Evolutionary conservation across 306 rosid genomes (phyloP), one percentile per base, ranked within the genome.

Genomic region (Cercis canadensis): DNA sequence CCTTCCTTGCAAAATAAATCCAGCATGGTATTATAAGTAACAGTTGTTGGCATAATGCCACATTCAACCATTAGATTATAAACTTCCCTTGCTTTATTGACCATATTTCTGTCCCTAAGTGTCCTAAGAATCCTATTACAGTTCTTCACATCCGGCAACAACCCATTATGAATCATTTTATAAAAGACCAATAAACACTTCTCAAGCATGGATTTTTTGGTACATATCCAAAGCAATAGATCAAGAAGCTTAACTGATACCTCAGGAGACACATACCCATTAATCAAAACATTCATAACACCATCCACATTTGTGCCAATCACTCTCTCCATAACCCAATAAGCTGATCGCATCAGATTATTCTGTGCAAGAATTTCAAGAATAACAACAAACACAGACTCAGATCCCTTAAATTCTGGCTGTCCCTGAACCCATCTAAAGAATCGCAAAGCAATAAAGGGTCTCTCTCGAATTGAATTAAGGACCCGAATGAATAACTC

Each of bases 81-180:
- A 72, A 92, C 81, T 24, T 80, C 87, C 47, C 75, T 82, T 49
- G 84, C 86, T 57, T 65, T 75, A 47, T 18, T 54, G 47, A 40
- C 51, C 47, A 82, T 72, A 17, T 70, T 32, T 64, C 55, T 79
- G 72, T 89, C 86, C 72, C 87, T 82, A 68, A 92, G 75, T 74
- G 80, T 50, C 75, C 74, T 92, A 40, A 92, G 86, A 75, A 89
- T 68, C 83, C 96, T 89, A 82, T 92, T 92, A 69, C 93, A 92
- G 72, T 84, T 85, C 76, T 33, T 81, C 70, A 87, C 88, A 69
- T 85, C 92, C 0, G 97, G 97, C 63, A 87, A 70, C 57, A 92
- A 45, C 7, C 88, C 90, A 32, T 68, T 85, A 43, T 54, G 32
- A 69, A 85, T 50, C 97, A 92, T 92, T 67, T 79, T 81, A 18